Percentiles rank a stretch among this genome's conserved stretches.
phyloP scores from a whole-genome alignment of 2,329 filamentous ascomycete species.

The Pseudogymnoascus sp. region DNA sequence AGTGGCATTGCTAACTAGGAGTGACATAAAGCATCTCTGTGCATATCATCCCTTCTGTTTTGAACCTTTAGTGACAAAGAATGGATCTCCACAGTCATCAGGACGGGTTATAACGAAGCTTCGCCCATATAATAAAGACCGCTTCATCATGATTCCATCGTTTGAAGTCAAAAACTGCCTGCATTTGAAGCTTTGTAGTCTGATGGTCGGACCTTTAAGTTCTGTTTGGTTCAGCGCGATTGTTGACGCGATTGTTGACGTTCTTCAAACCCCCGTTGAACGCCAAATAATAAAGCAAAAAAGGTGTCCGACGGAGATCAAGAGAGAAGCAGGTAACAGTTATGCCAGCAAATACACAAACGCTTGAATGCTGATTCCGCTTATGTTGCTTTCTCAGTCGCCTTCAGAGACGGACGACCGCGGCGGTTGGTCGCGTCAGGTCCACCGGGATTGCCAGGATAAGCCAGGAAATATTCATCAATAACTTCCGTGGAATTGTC shows the following conservation, averaged over 20 bases:
- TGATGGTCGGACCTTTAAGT: not conserved
- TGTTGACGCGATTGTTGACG: not conserved
- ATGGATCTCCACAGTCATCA: not conserved
- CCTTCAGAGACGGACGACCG: not conserved
- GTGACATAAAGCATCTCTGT: not conserved
- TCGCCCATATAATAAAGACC: not conserved
- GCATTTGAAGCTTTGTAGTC: not conserved
- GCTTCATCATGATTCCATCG: no score
- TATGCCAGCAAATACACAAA: not conserved
- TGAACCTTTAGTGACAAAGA: not conserved
- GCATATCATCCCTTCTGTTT: not conserved
- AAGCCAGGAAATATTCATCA: not conserved
- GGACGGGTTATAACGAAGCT: not conserved
- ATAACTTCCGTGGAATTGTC: slow-evolving; percentile 11
- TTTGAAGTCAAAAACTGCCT: not conserved
- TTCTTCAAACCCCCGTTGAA: not conserved
- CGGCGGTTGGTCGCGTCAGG: not conserved
- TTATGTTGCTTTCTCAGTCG: not conserved
- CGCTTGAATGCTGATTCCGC: not conserved
- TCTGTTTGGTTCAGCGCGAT: not conserved
- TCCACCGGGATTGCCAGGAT: not conserved
- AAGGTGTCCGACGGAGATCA: not conserved
- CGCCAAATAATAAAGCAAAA: not conserved
- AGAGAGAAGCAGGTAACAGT: not conserved
- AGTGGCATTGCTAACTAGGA: not conserved